Base-by-base conservation (phyloP, 345 rosid species). In the Odontarrhena argentea region DNA sequence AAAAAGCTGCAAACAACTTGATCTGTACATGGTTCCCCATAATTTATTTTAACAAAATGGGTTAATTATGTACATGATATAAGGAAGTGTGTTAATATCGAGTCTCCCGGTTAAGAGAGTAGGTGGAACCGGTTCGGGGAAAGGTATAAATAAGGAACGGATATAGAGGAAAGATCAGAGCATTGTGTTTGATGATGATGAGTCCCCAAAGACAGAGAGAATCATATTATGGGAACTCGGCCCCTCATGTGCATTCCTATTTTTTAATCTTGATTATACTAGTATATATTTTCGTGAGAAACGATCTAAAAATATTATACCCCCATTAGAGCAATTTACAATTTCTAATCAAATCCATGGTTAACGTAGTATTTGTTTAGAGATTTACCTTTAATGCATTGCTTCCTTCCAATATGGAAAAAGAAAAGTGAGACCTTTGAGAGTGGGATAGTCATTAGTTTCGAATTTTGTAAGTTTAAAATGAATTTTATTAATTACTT, bases 151-250 rank as follows among this genome's bases (percentile, higher is more conserved):
- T 22, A 34, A 32, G 36, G 36, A 4, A 48, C 24, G 42, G 52
- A 66, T 35, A 24, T 34, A 59, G 38, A 26, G 43, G 55, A 65
- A 74, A 47, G 55, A 74, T 13, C 28, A 60, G 52, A 35, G 44
- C 58, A 13, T 73, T 22, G 70, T 30, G 52, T 63, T 69, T 58
- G 62, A 42, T 32, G 62, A 42, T 32, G 36, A 32, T 71, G 84
- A 84, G 84, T 82, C 75, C 86, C 83, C 73, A 82, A 82, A 74
- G 82, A 76, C 80, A 81, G 73, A 81, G 75, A 83, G 81, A 78
- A 81, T 73, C 69, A 67, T 46, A 30, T 61, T 36, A 61, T 53
- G 80, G 81, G 74, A 78, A 83, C 71, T 69, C 74, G 79, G 32
- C 73, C 63, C 74, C 63, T 62, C 49, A 71, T 56, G 69, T 71